Base-by-base conservation (phyloP, 1,284 basidiomycete species). In the Irpex sp. region DNA sequence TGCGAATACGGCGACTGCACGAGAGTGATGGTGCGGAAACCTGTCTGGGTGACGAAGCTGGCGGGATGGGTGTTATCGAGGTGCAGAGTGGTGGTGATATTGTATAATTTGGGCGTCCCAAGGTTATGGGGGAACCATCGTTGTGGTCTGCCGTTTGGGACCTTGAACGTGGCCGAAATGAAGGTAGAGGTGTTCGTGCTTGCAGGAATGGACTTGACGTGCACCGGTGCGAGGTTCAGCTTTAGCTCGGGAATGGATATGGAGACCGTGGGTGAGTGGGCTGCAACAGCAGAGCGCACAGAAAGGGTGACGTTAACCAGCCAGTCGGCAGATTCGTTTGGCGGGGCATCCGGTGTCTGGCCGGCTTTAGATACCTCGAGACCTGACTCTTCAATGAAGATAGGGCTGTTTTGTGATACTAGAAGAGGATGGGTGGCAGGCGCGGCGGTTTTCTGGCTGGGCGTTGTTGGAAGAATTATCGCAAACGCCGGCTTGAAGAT, bases 51-150 rank as follows among this genome's bases (percentile, higher is more conserved):
- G 18, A 73, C 68, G 65, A 77, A 74, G 10, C 57, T 59, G 10
- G 62, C 51, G 4, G 58, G 10, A 35, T 48, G 14, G 33, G 54
- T 54, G 14, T 36, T 18, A 6, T 45, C 23, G 23, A 48, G 8
- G 21, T 67, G 59, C 36, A 78, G 67, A 6, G 74, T 69, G 51
- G 76, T 66, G 14, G 77, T 80, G 61, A 85, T 70, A 63, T 84
- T 77, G 71, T 85, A 85, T 12, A 84, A 72, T 60, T 78, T 78
- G 5, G 83, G 83, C 7, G 74, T 78, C 28, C 81, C 83, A 52
- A 85, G 79, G 65, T 83, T 80, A 65, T 78, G 77, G 2, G 82
- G 80, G 65, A 76, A 84, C 84, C 83, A 85, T 19, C 82, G 73
- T 64, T 80, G 68, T 4, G 81, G 80, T 7, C 79, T 64, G 4